Base-by-base conservation (phyloP, 768 basidiomycete genomes). In the Lactarius evosmus region DNA sequence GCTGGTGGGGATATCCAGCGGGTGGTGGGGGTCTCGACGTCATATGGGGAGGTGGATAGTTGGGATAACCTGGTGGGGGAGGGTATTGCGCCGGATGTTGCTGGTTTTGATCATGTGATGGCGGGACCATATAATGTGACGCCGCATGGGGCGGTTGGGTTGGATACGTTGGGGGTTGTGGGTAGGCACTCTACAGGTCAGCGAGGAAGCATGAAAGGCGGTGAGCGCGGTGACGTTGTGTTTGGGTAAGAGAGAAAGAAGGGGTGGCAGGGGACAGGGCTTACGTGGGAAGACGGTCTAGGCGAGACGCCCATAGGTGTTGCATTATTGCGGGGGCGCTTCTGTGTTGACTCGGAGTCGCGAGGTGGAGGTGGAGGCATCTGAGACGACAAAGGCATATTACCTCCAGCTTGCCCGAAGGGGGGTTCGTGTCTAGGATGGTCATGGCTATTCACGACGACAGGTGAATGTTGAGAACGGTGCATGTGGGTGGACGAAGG, bases 201-300 rank as follows among this genome's bases (percentile, higher is more conserved):
- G 66, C 77, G 78, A 30, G n/a, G 44, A 58, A 34, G 67, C 67
- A 66, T 54, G 49, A 33, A 57, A 51, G 60, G 57, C 30, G 57
- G 46, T 50, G 36, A 52, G 54, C 36, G 57, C 38, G 62, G 51
- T 49, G 46, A 49, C 25, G 36, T 61, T 60, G 52, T 27, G 34
- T 30, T 53, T 33, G 44, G 52, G 32, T 33, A 33, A 17, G 58
- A 32, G 2, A 41, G 56, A 36, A 34, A 33, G 30, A 52, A 38
- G 58, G 34, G 70, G 58, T 66, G 55, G 41, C 50, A 38, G 33
- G 27, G 58, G 29, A 55, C 19, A 60, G 7, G 58, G 74, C 78
- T 77, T 80, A 84, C 83, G 77, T 83, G 81, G 63, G 63, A 64
- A 72, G 78, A 73, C 50, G 78, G 74, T 67, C 82, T 82, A 67